These are phyloP conservation scores for Apiospora hydei DNA, from an alignment of 2,329 filamentous ascomycete genomes.

Conservation along the genomic window DNA sequence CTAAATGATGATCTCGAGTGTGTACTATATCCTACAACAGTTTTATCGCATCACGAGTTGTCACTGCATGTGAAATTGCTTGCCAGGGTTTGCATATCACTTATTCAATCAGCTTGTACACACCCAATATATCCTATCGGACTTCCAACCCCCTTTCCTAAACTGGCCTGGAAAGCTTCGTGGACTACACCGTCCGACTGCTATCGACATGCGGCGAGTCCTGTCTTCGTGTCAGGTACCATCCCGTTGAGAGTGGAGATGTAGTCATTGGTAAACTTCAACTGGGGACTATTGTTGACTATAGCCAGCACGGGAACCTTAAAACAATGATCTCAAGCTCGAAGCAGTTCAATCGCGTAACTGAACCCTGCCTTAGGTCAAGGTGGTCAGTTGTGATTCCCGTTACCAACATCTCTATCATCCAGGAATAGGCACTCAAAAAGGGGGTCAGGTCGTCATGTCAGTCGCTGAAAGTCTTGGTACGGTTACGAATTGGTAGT, in stretches of 20 bases:
- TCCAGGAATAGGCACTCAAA: background rate
- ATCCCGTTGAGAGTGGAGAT: no score
- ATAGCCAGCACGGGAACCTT: background rate
- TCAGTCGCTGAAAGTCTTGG: background rate
- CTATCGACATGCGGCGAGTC: background rate
- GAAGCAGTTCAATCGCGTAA: background rate
- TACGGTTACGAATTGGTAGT: conserved; percentile 29
- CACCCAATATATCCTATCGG: background rate
- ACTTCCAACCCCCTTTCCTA: background rate
- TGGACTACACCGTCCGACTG: background rate
- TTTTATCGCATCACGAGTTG: background rate
- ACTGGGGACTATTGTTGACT: no score
- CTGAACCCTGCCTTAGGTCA: background rate
- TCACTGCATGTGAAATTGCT: background rate
- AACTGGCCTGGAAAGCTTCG: background rate
- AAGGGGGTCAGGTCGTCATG: background rate
- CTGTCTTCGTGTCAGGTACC: background rate
- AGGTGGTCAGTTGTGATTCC: background rate
- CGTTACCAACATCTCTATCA: background rate
- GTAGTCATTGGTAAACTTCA: background rate
- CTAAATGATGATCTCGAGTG: background rate
- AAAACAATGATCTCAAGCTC: background rate
- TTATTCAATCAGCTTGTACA: background rate
- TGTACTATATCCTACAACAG: background rate
- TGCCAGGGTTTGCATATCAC: background rate